Evolutionary conservation across 1,139 yeast genomes (phyloP), one percentile per base, ranked within the genome.

Genomic region (Suhomyces choctaworum): DNA sequence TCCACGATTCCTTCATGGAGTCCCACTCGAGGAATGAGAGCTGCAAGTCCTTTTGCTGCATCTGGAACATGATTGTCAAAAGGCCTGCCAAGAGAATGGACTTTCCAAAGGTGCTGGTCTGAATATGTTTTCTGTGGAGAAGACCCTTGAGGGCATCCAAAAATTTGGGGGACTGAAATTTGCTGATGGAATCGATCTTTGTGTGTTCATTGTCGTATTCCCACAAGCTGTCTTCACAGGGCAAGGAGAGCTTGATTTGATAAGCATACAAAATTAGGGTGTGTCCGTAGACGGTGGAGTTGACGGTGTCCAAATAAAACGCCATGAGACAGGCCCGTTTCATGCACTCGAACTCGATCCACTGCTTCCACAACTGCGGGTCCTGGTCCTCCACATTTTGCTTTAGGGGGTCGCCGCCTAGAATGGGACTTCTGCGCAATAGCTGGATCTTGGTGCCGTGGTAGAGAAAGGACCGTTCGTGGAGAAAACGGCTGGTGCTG

Each of bases 401-500:
- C 14, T 37, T 40, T 4, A 47, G 35, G 0, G 85, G 85, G 45
- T 78, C 79, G 0, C 85, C 85, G 4, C 85, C 85, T 25, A 84
- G 55, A n/a, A 82, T 74, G 0, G 92, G 85, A 13, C 83, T 78
- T 49, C 94, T 66, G 41, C 89, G 63, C 31, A 85, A 59, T 36
- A 85, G 59, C 55, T 84, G 92, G 16, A 82, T 76, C 1, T 84
- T 78, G 0, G 88, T 75, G 2, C 88, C 92, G 50, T 83, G 88
- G 49, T 84, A 89, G 10, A 84, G 62, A 48, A 79, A 83, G 0
- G 86, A 85, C 25, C 94, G 57, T 51, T 84, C 92, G 52, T 84
- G 92, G 42, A 82, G 58, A 23, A 62, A 63, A 39, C 85, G 61
- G 34, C 72, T 66, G 15, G 81, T 31, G 22, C 45, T 36, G 22